Evolutionary conservation across 2,329 filamentous ascomycete species (phyloP), one percentile per base, ranked within the genome.

Genomic region (Fusarium hainanense): DNA sequence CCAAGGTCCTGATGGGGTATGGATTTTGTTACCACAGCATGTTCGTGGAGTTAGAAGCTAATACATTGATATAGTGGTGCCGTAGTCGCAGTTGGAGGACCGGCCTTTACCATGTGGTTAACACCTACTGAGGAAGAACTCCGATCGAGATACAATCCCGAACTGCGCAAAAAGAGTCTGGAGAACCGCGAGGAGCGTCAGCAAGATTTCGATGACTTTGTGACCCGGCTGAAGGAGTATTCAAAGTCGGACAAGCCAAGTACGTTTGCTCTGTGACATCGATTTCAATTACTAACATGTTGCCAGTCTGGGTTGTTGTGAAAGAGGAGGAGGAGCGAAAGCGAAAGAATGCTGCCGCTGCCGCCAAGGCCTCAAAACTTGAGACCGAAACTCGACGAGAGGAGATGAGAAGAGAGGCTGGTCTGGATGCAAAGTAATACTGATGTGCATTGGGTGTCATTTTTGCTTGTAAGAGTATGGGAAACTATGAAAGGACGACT

Each of bases 181-280:
- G 94, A 94, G 79, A 88, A 90, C 62, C 88, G 93, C 20, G 85
- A 91, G 61, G 89, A 92, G 78, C 88, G 88, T 64, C 89, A 96
- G 77, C 87, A 94, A 80, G 94, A 98, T 63, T 97, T 97, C 74
- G 92, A 98, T 77, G 88, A 94, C 58, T 98, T 97, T 76, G 92
- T 98, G 28, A 87, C 77, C 50, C 89, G 90, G 74, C 81, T 99
- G 77, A 98, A 97, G 85, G 89, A 95, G 74, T 93, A 94, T 79
- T 92, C 93, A 27, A 97, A 94, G 83, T 96, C 92, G 16, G 91
- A 97, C 77, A 97, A 95, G 82, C 93, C 93, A 44, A 97, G 94
- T 97, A 85, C 66, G 91, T 83, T 51, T 30, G 21, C 48, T 18
- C 4, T 14, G 8, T 21, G 16, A n/a, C 34, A 18, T 18, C 8